Base-by-base conservation (phyloP, 441 rosid species). In the Kokia cookei region DNA sequence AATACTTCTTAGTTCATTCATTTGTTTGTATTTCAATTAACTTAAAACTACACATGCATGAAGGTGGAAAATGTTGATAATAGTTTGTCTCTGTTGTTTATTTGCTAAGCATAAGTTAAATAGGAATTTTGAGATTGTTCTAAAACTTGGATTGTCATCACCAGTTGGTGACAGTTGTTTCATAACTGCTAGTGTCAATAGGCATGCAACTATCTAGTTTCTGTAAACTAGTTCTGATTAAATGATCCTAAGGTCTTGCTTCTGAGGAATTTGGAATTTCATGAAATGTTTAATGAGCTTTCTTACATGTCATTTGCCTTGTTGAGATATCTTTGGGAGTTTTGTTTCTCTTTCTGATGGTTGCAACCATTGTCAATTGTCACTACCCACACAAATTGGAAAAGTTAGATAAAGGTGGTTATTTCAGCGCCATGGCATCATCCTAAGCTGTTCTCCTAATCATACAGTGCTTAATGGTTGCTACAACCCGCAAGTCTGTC, bases 1-100 rank as follows among this genome's bases (percentile, higher is more conserved):
- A 73, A 14, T 71, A 53, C 73, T 51, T 76, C 48, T 45, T 45
- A 45, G 48, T 45, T 45, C 69, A 19, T 66, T 75, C 67, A 11
- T 63, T 54, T 59, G 45, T 29, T 9, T 68, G n/a, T 32, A 51
- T 57, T 29, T 37, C 71, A 37, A 22, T 75, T 72, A 63, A 24
- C 11, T 75, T 26, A 2, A 50, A 48, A 72, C n/a, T 67, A 57
- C 43, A 57, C 43, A 58, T 50, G 65, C 64, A 7, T 55, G 59
- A 47, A 12, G 48, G 62, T 27, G 72, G 53, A 55, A 61, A 40
- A 37, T 64, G 37, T 66, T 40, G 22, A 51, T 63, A 51, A 29
- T 63, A 32, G 24, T 32, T 72, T 50, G 54, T 29, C 27, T 64
- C 42, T 73, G 19, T 73, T 73, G 64, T 51, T 62, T 48, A 35